Evolutionary conservation across 192 early-diverging fungal species (phyloP), one percentile per base, ranked within the genome.

Genomic region (Lunasporangiospora selenospora): DNA sequence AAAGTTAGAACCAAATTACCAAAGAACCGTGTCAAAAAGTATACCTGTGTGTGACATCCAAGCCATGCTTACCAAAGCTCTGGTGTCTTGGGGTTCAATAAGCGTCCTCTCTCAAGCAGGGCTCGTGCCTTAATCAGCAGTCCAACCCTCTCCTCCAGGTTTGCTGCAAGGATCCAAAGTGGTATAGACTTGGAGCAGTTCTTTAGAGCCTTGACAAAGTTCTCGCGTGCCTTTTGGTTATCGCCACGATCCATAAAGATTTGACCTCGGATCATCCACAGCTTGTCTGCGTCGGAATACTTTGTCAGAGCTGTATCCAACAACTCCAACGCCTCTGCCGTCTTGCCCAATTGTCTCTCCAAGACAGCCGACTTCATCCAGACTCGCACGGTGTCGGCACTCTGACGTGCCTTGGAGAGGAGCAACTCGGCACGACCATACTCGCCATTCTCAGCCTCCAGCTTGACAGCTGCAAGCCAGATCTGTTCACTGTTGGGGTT

Each of bases 291-390:
- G 23, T 64, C 76, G 1, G 93, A 90, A 58, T 92, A 99, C 49
- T 79, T 76, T 9, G 50, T 61, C 15, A 93, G 60, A 2, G 81
- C 96, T 57, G 88, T 63, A 6, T 87, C 78, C 13, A 92, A 65
- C 7, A 97, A 57, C 16, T 77, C 54, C 29, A 95, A 62, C 10
- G 96, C 96, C 41, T 76, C 81, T 6, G 81, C 66, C n/a, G 76
- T 62, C 32, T 89, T 75, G 8, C 80, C 83, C 33, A 93, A 65
- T 58, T 94, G 89, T 23, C 96, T 80, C 63, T 98, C 90, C 27
- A 99, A 77, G 23, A 91, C 87, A 0, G 87, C 92, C 5, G 90
- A 90, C 59, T 99, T 99, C 91, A 99, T 95, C 95, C 96, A 99
- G 1, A 99, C 94, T 55, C 85, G 82, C 34, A 89, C 77, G 1